These are phyloP conservation scores for Brasenia schreberi DNA, from an alignment of 164 flowering plant genomes.

Conservation along the genomic window DNA sequence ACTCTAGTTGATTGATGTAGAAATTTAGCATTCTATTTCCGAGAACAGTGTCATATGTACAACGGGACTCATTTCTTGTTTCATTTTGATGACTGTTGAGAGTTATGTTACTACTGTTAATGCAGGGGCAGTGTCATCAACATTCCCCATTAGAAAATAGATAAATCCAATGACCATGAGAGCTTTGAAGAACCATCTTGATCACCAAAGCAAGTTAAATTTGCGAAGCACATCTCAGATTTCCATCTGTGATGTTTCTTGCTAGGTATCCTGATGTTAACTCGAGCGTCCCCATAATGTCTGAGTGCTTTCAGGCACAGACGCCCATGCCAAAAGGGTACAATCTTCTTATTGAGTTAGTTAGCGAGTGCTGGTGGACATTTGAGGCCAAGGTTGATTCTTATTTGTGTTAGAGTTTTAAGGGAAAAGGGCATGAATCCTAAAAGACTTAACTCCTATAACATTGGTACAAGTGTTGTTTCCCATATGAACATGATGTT, in stretches of 20 bases:
- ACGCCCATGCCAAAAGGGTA: slow-evolving; percentile 68
- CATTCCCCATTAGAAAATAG: slow-evolving; percentile 80
- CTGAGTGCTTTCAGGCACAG: slow-evolving; percentile 54
- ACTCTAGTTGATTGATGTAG: no score
- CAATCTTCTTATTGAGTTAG: slow-evolving; percentile 68
- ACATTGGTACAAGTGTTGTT: no score
- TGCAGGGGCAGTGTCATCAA: slow-evolving; percentile 69
- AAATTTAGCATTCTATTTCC: no score
- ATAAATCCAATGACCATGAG: slow-evolving; percentile 30
- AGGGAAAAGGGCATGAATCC: no score
- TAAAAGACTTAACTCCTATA: no score
- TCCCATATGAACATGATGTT: no score
- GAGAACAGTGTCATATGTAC: no score
- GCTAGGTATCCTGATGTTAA: slow-evolving; percentile 52
- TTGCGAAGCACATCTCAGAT: slow-evolving; percentile 79
- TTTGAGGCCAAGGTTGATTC: no score
- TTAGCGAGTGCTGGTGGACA: slow-evolving; percentile 41
- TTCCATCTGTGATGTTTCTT: slow-evolving; percentile 64
- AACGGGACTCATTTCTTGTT: no score
- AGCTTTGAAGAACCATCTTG: slow-evolving; percentile 62
- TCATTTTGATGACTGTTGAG: no score
- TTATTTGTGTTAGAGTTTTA: no score
- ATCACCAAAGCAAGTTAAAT: slow-evolving; percentile 51
- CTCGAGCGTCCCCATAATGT: slow-evolving; percentile 64
- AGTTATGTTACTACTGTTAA: slow-evolving; percentile 16